Base-by-base conservation (phyloP, 768 basidiomycete species). In the Pleurotus ostreatus region DNA sequence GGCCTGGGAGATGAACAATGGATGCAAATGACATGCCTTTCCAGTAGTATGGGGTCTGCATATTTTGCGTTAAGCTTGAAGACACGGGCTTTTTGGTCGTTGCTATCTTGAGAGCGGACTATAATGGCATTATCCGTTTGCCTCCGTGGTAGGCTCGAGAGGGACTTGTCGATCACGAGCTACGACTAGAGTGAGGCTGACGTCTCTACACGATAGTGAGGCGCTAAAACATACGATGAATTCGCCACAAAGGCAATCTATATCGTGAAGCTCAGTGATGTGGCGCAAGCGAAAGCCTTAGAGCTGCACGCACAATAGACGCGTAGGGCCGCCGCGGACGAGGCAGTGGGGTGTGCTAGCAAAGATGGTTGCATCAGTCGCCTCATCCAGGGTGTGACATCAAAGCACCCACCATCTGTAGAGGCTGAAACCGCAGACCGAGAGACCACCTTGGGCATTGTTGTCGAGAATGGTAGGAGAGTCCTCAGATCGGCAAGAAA, bases 401-500 rank as follows among this genome's bases (percentile, higher is more conserved):
- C 30, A 34, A 41, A 47, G 59, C 49, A 71, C 80, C 59, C 51
- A 91, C 91, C 90, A 67, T 92, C 89, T 37, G 91, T 85, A 3
- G 92, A 94, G 2, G 92, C 91, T 7, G 93, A 94, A 58, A 94
- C 83, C 3, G 90, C 87, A 41, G 90, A 94, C 61, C 92, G 83
- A 2, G 92, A 93, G 65, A 94, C 82, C 60, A 97, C 90, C 70
- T 95, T 95, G 53, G 94, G 94, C 94, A 96, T 96, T 57, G 61
- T 59, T 25, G 23, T 25, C 23, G 49, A 59, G 30, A 34, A 11
- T 9, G 38, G 46, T 26, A 46, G 55, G 56, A 39, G 54, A 54
- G 54, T 47, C 55, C n/a, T 44, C 9, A n/a, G 20, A 34, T 43
- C 5, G 23, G 23, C 1, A 25, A 25, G 23, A 25, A 25, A 25